Base-by-base conservation (phyloP, 345 rosid genomes). In the Draba incana region DNA sequence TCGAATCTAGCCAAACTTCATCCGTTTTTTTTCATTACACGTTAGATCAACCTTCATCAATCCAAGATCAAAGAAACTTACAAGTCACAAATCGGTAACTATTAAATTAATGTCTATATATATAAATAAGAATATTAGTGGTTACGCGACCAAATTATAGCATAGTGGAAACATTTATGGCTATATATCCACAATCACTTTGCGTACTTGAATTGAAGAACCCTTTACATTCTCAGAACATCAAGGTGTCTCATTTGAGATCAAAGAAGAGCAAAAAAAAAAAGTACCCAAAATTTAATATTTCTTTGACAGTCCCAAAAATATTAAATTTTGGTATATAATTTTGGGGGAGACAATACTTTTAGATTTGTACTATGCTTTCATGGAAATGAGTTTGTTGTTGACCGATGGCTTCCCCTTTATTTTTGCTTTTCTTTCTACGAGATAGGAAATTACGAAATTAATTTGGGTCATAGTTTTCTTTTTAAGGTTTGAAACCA, bases 321-420 rank as follows among this genome's bases (percentile, higher is more conserved):
- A 28, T 4, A 41, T 20, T 10, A 7, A 55, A 38, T 5, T 14
- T 46, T 31, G 2, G 62, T 43, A 64, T 41, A 50, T 16, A 44
- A 45, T 47, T 57, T 65, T 25, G 5, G 55, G 66, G 60, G 77
- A 20, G 62, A 51, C 72, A 43, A 66, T 42, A 58, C 13, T 66
- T 73, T 50, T 51, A 23, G 63, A 66, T 42, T 58, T 54, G 77
- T 57, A 73, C 72, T 51, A 67, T 59, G 67, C 62, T 73, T 73
- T 73, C 71, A 44, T 25, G 72, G 67, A 65, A 73, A 73, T 73
- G 72, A 73, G 67, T 66, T 62, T 73, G 72, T 66, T 73, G 67
- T 73, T 66, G 77, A 73, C 72, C 41, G 46, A 66, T 50, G 4
- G 66, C 54, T 24, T 43, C 42, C 10, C 45, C 37, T 57, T 47